Evolutionary conservation across 2,329 filamentous ascomycete genomes (phyloP).

Genomic region (Trichoderma sp.): DNA sequence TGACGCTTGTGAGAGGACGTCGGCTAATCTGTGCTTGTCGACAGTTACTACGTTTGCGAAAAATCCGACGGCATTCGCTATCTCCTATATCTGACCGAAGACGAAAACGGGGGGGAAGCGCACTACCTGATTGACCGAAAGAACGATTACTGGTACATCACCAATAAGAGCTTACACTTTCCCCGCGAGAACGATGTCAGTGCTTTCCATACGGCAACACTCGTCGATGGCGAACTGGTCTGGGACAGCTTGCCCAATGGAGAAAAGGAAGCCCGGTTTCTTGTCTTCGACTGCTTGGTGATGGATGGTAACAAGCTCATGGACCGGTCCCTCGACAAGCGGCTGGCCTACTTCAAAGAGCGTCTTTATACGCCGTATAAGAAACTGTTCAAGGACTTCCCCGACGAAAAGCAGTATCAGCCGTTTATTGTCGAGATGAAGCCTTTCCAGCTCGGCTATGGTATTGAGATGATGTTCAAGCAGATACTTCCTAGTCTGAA

Average conservation of each 20-base stretch:
- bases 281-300: conserved; percentile 91
- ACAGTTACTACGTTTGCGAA: conserved; percentile 92
- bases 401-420: conserved; percentile 68
- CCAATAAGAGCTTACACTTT: conserved; percentile 72
- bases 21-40: neutral
- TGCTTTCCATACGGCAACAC: conserved; percentile 74
- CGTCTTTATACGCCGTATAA: conserved; percentile 73
- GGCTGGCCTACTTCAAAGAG: conserved; percentile 82
- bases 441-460: conserved; percentile 85
- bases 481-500: conserved; percentile 79
- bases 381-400: conserved; percentile 64
- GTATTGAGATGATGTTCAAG: conserved; percentile 88
- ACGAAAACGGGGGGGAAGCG: conserved; percentile 63
- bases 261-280: conserved; percentile 71
- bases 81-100: conserved; percentile 82
- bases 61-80: conserved; percentile 97
- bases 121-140: conserved; percentile 97
- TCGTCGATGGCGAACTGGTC: conserved; percentile 93
- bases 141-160: conserved; percentile 93
- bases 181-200: conserved; percentile 67
- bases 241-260: conserved; percentile 75
- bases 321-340: conserved; percentile 80
- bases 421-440: conserved; percentile 87
- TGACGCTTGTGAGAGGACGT: neutral
- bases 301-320: conserved; percentile 77